Percentiles rank a stretch among this genome's conserved stretches.
Conservation (phyloP, 164 flowering plant species). For the Dillenia suffruticosa region DNA sequence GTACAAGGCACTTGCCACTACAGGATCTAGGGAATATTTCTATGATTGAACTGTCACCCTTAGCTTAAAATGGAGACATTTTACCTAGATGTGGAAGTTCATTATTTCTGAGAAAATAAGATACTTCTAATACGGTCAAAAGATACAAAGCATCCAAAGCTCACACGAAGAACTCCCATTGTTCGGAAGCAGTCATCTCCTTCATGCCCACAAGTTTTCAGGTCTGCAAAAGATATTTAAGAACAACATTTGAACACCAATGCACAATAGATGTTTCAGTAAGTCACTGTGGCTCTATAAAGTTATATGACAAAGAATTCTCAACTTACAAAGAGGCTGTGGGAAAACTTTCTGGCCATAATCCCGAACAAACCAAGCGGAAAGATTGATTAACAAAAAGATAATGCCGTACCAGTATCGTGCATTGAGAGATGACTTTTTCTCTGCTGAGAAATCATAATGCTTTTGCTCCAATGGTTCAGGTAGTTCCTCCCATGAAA, state of each 20-base stretch:
- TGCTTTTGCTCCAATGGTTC: conserved; percentile 15
- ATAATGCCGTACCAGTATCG: conserved; percentile 67
- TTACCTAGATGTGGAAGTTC: too few relatives aligned
- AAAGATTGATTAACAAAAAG: conserved; percentile 55
- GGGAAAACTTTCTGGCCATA: conserved; percentile 54
- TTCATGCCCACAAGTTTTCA: conserved; percentile 53
- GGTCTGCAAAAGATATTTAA: conserved; percentile 38
- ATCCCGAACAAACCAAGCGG: conserved; percentile 82
- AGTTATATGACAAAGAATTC: neutral
- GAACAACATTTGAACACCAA: neutral
- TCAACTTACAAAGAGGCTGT: conserved; percentile 48
- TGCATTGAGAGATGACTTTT: conserved; percentile 46
- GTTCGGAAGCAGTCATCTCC: conserved; percentile 60
- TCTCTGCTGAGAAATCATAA: conserved; percentile 23
- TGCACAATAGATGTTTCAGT: neutral
- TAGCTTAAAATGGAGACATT: too few relatives aligned
- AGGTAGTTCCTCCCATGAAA: conserved; percentile 20
- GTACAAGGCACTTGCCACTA: too few relatives aligned
- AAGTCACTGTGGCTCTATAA: neutral
- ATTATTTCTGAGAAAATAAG: neutral
- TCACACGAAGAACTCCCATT: conserved; percentile 88
- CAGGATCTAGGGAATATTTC: too few relatives aligned
- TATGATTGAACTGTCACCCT: too few relatives aligned
- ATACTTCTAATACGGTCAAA: conserved; percentile 7
- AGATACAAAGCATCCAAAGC: conserved; percentile 93